These are phyloP conservation scores for Aureobasidium lini DNA, from an alignment of 2,329 filamentous ascomycete species.

Conservation along the genomic window DNA sequence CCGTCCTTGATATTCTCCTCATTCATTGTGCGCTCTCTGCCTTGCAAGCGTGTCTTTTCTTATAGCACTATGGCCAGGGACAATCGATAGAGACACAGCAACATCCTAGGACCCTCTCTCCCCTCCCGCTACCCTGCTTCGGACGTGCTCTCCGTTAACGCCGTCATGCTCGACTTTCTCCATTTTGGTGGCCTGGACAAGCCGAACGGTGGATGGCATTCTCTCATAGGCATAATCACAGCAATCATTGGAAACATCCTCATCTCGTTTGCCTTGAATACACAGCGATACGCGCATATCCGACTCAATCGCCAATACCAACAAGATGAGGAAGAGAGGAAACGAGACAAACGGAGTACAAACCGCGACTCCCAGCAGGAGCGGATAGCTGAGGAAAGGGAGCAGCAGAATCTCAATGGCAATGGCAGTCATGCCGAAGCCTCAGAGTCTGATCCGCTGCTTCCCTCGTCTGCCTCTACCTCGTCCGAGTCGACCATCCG, in stretches of 20 bases:
- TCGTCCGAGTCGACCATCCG: conserved; percentile 34
- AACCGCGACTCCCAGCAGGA: conserved; percentile 39
- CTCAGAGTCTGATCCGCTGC: conserved; percentile 47
- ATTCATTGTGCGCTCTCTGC: background rate
- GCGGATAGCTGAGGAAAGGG: conserved; percentile 27
- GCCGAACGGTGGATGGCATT: conserved; percentile 60
- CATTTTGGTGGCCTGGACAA: background rate
- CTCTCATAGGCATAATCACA: conserved; percentile 87
- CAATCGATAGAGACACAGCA: background rate
- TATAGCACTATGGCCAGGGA: background rate
- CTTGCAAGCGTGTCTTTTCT: background rate
- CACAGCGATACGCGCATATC: conserved; percentile 91
- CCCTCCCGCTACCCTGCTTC: background rate
- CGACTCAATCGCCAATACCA: conserved; percentile 66
- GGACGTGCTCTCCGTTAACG: background rate
- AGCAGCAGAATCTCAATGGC: conserved; percentile 8
- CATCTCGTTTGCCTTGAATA: conserved; percentile 92
- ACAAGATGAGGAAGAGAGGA: conserved; percentile 26
- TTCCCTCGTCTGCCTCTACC: conserved; percentile 32
- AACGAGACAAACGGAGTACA: conserved; percentile 16
- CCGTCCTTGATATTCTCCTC: background rate
- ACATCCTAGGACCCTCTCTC: background rate
- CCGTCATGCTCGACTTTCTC: conserved; percentile 9
- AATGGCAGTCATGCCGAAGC: conserved; percentile 30
- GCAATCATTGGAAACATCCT: conserved; percentile 89